These are phyloP conservation scores for Paraconiothyrium brasiliense DNA, from an alignment of 2,329 filamentous ascomycete species.

Conservation along the genomic window DNA sequence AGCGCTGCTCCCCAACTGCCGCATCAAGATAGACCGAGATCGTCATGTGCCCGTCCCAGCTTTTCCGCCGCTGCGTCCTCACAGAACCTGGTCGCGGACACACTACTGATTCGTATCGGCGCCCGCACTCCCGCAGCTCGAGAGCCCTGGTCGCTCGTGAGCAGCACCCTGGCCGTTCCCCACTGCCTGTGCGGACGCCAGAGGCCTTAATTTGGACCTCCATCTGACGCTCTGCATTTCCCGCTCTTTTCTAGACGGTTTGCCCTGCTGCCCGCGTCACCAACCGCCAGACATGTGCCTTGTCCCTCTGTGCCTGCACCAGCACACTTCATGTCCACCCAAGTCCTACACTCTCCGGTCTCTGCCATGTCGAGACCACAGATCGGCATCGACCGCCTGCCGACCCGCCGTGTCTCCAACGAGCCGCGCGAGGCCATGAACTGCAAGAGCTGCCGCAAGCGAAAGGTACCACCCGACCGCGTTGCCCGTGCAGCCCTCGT, in stretches of 20 bases:
- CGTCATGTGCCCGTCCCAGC: slow-evolving; percentile 39
- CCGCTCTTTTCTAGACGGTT: slow-evolving; percentile 36
- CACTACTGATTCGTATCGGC: slow-evolving; percentile 40
- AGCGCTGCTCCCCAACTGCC: slow-evolving; percentile 23
- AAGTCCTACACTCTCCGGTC: slow-evolving; percentile 41
- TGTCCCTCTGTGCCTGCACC: slow-evolving; percentile 25
- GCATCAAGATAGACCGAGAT: slow-evolving; percentile 38
- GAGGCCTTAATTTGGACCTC: slow-evolving; percentile 52
- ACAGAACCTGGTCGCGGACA: slow-evolving; percentile 15
- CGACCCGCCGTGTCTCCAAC: slow-evolving; percentile 73
- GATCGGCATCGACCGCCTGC: slow-evolving; percentile 82
- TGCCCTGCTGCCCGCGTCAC: slow-evolving; percentile 25
- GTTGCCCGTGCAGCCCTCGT: slow-evolving; percentile 12
- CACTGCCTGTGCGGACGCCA: slow-evolving; percentile 36
- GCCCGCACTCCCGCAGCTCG: slow-evolving; percentile 44
- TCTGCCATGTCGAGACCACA: slow-evolving; percentile 74
- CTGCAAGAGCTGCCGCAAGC: slow-evolving; percentile 91
- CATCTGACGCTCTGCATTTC: slow-evolving; percentile 43
- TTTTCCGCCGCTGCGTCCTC: slow-evolving; percentile 13
- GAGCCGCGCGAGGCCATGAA: slow-evolving; percentile 93
- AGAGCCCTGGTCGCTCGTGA: slow-evolving; percentile 41
- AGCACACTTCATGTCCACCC: slow-evolving; percentile 41
- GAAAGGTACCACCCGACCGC: slow-evolving; percentile 72
- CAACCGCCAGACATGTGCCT: slow-evolving; percentile 46
- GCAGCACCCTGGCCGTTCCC: slow-evolving; percentile 24